Conservation (phyloP, 225 moss, liverwort and hornwort species). For the Bryoerythrophyllum caledonicum region DNA sequence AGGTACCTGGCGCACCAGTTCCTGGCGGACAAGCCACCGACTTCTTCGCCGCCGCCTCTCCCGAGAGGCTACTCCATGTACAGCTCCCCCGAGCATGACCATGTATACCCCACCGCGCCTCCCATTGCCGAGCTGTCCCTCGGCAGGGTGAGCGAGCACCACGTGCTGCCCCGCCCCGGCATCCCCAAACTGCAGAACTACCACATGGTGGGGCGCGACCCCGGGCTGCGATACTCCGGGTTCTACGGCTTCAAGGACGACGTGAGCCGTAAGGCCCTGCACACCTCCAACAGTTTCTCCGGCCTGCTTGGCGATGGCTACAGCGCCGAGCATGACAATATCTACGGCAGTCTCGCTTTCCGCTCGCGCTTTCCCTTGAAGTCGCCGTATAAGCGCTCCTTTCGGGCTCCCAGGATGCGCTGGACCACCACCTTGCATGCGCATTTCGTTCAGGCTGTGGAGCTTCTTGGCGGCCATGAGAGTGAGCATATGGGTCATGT, state of each 20-base stretch:
- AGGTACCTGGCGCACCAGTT: constrained; percentile 26
- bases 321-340: constrained; percentile 33
- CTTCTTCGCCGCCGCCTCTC: constrained; percentile 15
- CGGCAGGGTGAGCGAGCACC: constrained; percentile 24
- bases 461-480: constrained; percentile 93
- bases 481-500: constrained; percentile 35
- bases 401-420: constrained; percentile 89
- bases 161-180: constrained; percentile 29
- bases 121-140: constrained; percentile 42
- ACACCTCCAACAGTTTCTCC: constrained; percentile 27
- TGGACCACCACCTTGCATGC: constrained; percentile 84
- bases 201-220: constrained; percentile 32
- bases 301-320: constrained; percentile 31
- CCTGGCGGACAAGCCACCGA: constrained; percentile 18
- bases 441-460: constrained; percentile 89
- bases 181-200: constrained; percentile 37
- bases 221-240: constrained; percentile 22
- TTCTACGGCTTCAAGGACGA: constrained; percentile 17
- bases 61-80: constrained; percentile 19
- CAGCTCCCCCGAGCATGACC: no score
- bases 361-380: constrained; percentile 77
- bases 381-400: constrained; percentile 71
- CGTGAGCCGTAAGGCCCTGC: constrained; percentile 14
- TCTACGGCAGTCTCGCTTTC: constrained; percentile 43
- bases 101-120: constrained; percentile 26